Base-by-base conservation (phyloP, 2,329 filamentous ascomycete species). In the Thyridium curvatum region DNA sequence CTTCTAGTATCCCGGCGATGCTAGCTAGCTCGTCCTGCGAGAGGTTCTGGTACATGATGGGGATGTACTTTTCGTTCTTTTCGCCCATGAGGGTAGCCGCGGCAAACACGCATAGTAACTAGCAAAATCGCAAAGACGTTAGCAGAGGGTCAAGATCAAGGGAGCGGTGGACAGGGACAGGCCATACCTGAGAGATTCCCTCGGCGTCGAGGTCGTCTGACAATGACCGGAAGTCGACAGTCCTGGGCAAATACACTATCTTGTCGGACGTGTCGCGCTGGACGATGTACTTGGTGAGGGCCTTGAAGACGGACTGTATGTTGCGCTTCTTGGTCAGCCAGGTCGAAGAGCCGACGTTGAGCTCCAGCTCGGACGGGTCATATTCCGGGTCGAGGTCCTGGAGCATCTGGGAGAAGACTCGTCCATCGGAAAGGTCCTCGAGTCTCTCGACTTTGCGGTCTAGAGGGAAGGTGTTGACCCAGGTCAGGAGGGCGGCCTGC, bases 301-400 rank as follows among this genome's bases (percentile, higher is more conserved):
- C 68, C 59, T 97, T 97, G 43, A 97, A 74, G 15, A 94, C 81
- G 2, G 87, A 84, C 58, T 98, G 96, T 4, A 94, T 88, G 55
- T 98, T 93, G 36, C 93, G 83, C 14, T 88, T 80, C 64, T 95
- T 95, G 69, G 66, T 62, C 41, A 72, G 54, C 51, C 69, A 67
- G 43, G 63, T 57, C 35, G 65, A 62, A 21, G 62, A 59, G 38
- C 64, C 59, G 34, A 63, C 56, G 43, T 58, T 68, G 34, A 65
- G 61, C 41, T 76, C 68, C 40, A 81, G 69, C 43, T 75, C 66
- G 1, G 66, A 61, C 21, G 69, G 66, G 52, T 76, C 69, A 52
- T 79, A 83, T 43, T 69, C 62, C 28, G 68, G 53, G 48, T 81
- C 75, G 35, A 83, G 60, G 50, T 79, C 71, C 53, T 74, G 67